Evolutionary conservation across 2,329 filamentous ascomycete species (phyloP).

Genomic region (Trichothecium roseum): DNA sequence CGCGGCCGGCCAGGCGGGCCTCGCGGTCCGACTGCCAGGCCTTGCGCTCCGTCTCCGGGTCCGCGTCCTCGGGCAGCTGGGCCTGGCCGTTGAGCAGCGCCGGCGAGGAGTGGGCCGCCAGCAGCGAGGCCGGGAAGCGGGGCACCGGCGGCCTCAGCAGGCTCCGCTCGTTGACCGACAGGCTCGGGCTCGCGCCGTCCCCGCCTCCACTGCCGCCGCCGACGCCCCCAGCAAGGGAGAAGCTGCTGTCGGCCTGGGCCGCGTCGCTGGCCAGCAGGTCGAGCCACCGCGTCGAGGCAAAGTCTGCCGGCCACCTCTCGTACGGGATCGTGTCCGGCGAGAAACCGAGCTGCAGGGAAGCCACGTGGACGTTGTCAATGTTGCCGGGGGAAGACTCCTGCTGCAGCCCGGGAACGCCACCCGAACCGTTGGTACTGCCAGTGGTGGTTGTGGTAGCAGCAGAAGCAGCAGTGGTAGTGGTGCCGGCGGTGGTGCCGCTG

Average conservation of each 20-base stretch:
- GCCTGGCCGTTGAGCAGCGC: background rate
- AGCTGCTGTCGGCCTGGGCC: slow-evolving; percentile 17
- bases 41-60: slow-evolving; percentile 11
- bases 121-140: background rate
- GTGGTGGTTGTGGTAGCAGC: no score
- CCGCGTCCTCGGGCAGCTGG: background rate
- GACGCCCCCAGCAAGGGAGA: no score
- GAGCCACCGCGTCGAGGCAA: slow-evolving; percentile 11
- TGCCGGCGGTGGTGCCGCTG: no score
- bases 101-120: background rate
- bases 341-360: background rate
- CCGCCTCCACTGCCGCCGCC: no score
- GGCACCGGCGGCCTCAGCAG: background rate
- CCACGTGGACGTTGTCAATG: no score
- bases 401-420: no score
- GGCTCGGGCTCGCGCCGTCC: no score
- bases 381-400: no score
- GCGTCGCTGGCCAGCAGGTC: slow-evolving; percentile 8
- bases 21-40: slow-evolving; percentile 15
- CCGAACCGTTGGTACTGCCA: no score
- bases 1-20: slow-evolving; percentile 12
- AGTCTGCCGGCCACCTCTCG: slow-evolving; percentile 16
- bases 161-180: background rate
- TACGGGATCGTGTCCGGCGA: slow-evolving; percentile 3
- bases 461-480: no score